A percentile compares a stretch with the other conserved stretches of the same genome.
These are phyloP conservation scores for Phialemoniopsis sp. DNA, from an alignment of 2,329 filamentous ascomycete genomes.

Conservation along the genomic window DNA sequence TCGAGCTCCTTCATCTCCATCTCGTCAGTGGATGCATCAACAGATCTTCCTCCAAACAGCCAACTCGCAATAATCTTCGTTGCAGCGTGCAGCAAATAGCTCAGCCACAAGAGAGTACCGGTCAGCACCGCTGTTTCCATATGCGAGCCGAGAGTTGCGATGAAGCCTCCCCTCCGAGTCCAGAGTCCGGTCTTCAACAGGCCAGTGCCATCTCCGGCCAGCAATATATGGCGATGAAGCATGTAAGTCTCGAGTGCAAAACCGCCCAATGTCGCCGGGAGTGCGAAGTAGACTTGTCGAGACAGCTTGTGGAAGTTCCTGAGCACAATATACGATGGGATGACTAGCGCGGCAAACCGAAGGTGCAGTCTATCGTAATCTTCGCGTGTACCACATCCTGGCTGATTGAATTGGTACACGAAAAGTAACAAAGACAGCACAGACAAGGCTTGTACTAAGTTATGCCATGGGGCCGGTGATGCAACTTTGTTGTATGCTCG, in stretches of 20 bases:
- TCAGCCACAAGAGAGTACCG: constrained; percentile 16
- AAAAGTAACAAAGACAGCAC: no score
- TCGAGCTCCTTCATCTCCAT: no score
- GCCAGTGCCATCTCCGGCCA: constrained; percentile 53
- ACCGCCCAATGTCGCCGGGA: constrained; percentile 50
- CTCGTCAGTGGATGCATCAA: no score
- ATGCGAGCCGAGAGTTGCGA: constrained; percentile 9
- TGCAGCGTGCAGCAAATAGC: neutral
- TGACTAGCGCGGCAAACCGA: constrained; percentile 9
- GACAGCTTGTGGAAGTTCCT: constrained; percentile 41
- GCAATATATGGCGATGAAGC: constrained; percentile 58
- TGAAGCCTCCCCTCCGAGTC: neutral
- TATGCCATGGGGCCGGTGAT: no score
- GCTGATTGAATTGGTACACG: no score
- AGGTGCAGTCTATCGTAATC: no score
- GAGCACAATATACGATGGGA: constrained; percentile 36
- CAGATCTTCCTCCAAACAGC: no score
- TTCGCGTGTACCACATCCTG: no score
- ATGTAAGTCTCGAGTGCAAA: constrained; percentile 57
- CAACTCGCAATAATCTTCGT: no score
- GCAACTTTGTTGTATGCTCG: no score
- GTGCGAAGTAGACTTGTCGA: constrained; percentile 34
- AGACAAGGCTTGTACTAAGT: no score
- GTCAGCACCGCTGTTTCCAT: constrained; percentile 19
- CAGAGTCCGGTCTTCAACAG: constrained; percentile 28